A percentile compares a stretch with the other conserved stretches of the same genome.
These are phyloP conservation scores for Ganoderma lucidum DNA, from an alignment of 1,284 basidiomycete species.

Conservation along the genomic window DNA sequence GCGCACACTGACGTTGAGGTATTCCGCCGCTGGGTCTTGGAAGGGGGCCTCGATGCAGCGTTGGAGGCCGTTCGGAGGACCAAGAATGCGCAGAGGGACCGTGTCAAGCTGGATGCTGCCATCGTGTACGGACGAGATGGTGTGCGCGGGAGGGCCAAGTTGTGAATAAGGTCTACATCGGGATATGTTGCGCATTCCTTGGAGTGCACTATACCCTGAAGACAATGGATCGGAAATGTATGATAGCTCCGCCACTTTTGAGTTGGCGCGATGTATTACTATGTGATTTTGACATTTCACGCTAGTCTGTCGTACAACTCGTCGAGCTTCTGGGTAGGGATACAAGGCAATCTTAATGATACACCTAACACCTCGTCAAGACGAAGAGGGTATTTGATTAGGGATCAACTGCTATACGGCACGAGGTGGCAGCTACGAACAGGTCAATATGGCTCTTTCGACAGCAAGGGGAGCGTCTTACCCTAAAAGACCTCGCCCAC, in stretches of 20 bases:
- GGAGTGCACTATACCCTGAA: neutral
- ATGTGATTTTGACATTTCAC: neutral
- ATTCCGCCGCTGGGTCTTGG: slow-evolving; percentile 64
- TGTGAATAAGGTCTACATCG: slow-evolving; percentile 11
- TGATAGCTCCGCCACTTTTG: neutral
- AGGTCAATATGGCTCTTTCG: neutral
- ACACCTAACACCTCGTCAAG: neutral
- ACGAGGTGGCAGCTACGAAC: slow-evolving; percentile 75
- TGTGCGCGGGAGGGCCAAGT: slow-evolving; percentile 11
- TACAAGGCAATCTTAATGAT: neutral
- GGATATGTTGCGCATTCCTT: neutral
- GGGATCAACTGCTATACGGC: slow-evolving; percentile 47
- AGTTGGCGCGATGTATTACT: neutral
- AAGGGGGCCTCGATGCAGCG: slow-evolving; percentile 54
- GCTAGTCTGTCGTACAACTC: neutral
- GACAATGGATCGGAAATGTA: neutral
- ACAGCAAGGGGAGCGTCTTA: slow-evolving; percentile 44
- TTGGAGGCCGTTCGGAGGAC: slow-evolving; percentile 51
- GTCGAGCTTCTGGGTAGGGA: neutral
- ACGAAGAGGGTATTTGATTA: too few species aligned
- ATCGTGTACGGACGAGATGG: slow-evolving; percentile 40
- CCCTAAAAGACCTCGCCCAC: slow-evolving; percentile 86
- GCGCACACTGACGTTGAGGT: slow-evolving; percentile 56
- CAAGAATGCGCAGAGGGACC: slow-evolving; percentile 38
- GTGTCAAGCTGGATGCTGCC: slow-evolving; percentile 46